Conservation (phyloP, 2,329 filamentous ascomycete genomes). For the Fusarium staphyleae region DNA sequence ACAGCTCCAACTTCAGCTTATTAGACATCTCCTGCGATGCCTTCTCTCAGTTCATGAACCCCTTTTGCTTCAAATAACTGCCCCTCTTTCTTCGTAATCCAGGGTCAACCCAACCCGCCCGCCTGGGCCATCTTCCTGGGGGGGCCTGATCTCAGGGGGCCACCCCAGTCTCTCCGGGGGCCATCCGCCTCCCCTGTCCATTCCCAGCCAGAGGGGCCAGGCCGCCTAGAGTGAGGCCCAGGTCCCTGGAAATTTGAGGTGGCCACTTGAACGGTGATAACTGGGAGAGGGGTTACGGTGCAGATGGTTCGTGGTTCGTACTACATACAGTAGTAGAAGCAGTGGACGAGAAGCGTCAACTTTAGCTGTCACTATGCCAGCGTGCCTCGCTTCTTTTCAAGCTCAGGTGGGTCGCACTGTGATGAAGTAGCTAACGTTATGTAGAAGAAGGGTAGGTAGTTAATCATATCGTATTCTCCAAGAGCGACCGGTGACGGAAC, state of each 20-base stretch:
- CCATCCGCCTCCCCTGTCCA: conserved; percentile 28
- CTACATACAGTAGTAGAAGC: background rate
- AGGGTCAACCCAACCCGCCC: conserved; percentile 39
- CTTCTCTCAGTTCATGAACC: conserved; percentile 8
- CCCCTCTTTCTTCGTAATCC: conserved; percentile 30
- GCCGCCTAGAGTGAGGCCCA: conserved; percentile 9
- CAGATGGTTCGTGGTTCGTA: background rate
- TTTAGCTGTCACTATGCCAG: background rate
- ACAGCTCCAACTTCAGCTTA: background rate
- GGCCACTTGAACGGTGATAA: conserved; percentile 1
- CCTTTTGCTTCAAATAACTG: conserved; percentile 36
- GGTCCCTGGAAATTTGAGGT: conserved; percentile 27
- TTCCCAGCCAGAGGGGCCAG: conserved; percentile 14
- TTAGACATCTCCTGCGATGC: background rate
- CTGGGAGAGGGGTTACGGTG: conserved; percentile 6
- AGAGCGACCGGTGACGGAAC: background rate
- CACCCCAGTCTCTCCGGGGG: conserved; percentile 32
- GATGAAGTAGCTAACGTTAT: conserved; percentile 2
- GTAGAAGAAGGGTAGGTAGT: too few relatives aligned
- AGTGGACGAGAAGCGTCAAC: background rate
- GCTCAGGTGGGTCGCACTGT: conserved; percentile 5
- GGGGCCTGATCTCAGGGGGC: conserved; percentile 33
- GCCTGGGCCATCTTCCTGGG: conserved; percentile 25
- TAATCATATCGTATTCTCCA: background rate
- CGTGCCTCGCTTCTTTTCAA: background rate